A percentile compares a stretch with the other conserved stretches of the same genome.
These are phyloP conservation scores for Cladophialophora exuberans DNA, from an alignment of 2,329 filamentous ascomycete genomes.

Conservation along the genomic window DNA sequence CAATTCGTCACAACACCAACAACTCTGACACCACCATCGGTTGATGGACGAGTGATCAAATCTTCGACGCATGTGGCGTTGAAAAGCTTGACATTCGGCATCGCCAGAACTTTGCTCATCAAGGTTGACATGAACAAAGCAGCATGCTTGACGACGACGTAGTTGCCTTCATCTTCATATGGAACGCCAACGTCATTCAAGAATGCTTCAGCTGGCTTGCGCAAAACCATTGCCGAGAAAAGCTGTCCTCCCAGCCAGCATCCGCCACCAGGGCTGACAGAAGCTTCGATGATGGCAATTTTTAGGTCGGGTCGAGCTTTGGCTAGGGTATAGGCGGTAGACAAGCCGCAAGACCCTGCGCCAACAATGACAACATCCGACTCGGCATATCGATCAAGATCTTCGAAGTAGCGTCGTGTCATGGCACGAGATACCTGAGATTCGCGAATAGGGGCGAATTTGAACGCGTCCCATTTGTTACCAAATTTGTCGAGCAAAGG, in stretches of 20 bases:
- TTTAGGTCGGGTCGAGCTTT: slow-evolving; percentile 85
- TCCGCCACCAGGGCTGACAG: slow-evolving; percentile 80
- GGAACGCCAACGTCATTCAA: slow-evolving; percentile 78
- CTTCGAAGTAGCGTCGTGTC: slow-evolving; percentile 89
- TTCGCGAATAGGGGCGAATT: slow-evolving; percentile 85
- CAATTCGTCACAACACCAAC: slow-evolving; percentile 94
- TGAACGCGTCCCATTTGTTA: slow-evolving; percentile 79
- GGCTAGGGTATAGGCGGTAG: slow-evolving; percentile 80
- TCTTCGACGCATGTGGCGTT: slow-evolving; percentile 93
- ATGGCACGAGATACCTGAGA: slow-evolving; percentile 90
- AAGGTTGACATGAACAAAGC: slow-evolving; percentile 89
- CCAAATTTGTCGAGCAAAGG: slow-evolving; percentile 67
- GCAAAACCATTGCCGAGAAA: slow-evolving; percentile 94
- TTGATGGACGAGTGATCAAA: slow-evolving; percentile 75
- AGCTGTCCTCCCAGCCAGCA: slow-evolving; percentile 94
- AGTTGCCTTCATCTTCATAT: slow-evolving; percentile 85
- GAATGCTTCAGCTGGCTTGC: slow-evolving; percentile 87
- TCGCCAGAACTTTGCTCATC: slow-evolving; percentile 76
- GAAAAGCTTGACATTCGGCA: slow-evolving; percentile 95
- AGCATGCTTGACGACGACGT: slow-evolving; percentile 91
- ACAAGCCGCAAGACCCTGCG: slow-evolving; percentile 85
- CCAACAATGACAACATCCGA: slow-evolving; percentile 93
- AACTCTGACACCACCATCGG: slow-evolving; percentile 64
- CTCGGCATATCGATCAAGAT: slow-evolving; percentile 87
- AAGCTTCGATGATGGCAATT: slow-evolving; percentile 88